phyloP scores from a whole-genome alignment of 108 stramenopile species.

The Phaeodactylum tricornutum region DNA sequence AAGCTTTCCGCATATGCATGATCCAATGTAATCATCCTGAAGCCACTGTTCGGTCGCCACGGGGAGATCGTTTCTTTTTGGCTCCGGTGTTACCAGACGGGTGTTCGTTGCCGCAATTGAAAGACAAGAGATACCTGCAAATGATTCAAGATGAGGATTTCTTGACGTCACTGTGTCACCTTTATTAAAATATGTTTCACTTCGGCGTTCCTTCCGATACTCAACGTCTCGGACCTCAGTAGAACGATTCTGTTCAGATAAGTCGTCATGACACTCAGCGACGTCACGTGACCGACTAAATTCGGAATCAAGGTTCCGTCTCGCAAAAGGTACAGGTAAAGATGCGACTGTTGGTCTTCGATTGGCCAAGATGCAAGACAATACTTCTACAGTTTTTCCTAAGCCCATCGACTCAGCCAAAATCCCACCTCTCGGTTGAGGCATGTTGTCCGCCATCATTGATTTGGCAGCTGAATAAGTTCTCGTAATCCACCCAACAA shows the following conservation, averaged over 20 bases:
- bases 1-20: slow-evolving; percentile 28
- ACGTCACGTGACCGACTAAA: too few relatives aligned
- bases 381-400: slow-evolving; percentile 51
- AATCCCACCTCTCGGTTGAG: slow-evolving; percentile 32
- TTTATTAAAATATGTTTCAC: too few relatives aligned
- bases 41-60: slow-evolving; percentile 10
- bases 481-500: slow-evolving; percentile 31
- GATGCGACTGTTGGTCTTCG: slow-evolving; percentile 7
- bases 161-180: too few relatives aligned
- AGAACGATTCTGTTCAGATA: too few relatives aligned
- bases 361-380: slow-evolving; percentile 51
- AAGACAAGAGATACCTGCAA: too few relatives aligned
- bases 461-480: slow-evolving; percentile 21
- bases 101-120: too few relatives aligned
- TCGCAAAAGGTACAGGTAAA: neutral
- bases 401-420: slow-evolving; percentile 63
- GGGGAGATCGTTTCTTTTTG: neutral
- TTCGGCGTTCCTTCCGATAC: too few relatives aligned
- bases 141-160: too few relatives aligned
- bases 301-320: neutral
- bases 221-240: too few relatives aligned
- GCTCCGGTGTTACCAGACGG: slow-evolving; percentile 6
- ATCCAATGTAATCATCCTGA: slow-evolving; percentile 11
- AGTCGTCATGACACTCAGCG: too few relatives aligned
- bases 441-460: neutral